Evolutionary conservation across 768 basidiomycete genomes (phyloP).

Genomic region (Boletus rubescentipes): DNA sequence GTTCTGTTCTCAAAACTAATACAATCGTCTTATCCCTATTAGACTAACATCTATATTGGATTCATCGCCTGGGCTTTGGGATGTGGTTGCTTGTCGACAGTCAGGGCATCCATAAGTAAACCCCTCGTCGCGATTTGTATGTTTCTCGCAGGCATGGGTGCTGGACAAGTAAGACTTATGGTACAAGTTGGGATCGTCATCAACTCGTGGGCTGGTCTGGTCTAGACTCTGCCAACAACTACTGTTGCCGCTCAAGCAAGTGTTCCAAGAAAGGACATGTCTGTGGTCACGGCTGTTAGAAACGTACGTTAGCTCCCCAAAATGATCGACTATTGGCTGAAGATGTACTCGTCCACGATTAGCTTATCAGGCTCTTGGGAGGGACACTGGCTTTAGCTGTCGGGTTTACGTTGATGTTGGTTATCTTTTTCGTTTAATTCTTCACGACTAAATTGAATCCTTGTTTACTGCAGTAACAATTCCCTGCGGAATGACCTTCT

Average conservation of each 20-base stretch:
- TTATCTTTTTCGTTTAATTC: slow-evolving; percentile 9
- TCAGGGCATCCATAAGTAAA: slow-evolving; percentile 47
- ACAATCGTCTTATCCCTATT: not conserved
- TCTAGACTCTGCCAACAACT: slow-evolving; percentile 56
- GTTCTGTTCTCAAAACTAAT: not conserved
- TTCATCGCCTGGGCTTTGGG: slow-evolving; percentile 70
- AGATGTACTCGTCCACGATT: not conserved
- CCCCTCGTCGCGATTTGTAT: slow-evolving; percentile 58
- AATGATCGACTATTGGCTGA: not conserved
- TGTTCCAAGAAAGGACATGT: slow-evolving; percentile 69
- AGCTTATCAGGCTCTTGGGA: slow-evolving; percentile 70
- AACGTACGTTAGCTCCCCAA: slow-evolving; percentile 40
- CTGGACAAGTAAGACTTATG: slow-evolving; percentile 48
- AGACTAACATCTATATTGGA: slow-evolving; percentile 47
- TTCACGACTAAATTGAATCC: not conserved
- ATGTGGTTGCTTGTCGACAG: slow-evolving; percentile 67
- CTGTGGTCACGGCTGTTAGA: slow-evolving; percentile 66
- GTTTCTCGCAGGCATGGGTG: slow-evolving; percentile 57
- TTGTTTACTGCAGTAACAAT: slow-evolving; percentile 41
- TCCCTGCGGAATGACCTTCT: slow-evolving; percentile 43
- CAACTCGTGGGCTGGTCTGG: not conserved
- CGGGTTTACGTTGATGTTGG: slow-evolving; percentile 54
- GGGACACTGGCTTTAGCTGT: slow-evolving; percentile 67
- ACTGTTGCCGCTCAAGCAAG: slow-evolving; percentile 74
- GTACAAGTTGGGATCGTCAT: not conserved